phyloP scores from a whole-genome alignment of 2,329 filamentous ascomycete genomes.

The Lachnellula cervina region DNA sequence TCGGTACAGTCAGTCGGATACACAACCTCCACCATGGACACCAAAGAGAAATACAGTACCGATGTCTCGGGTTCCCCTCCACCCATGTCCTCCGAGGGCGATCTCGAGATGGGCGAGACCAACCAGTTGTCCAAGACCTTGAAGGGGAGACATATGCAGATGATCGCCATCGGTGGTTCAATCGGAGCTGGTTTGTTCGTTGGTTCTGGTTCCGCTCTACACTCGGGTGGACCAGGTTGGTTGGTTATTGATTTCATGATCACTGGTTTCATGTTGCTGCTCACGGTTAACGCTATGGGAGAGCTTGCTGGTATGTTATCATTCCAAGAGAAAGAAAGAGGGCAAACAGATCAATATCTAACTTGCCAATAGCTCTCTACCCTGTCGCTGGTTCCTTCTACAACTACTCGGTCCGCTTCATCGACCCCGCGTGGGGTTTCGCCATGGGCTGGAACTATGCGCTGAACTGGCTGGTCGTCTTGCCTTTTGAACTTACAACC shows the following conservation, averaged over 20 bases:
- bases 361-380: slow-evolving; percentile 49
- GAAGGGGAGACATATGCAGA: slow-evolving; percentile 46
- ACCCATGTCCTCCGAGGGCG: slow-evolving; percentile 1
- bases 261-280: slow-evolving; percentile 66
- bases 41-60: slow-evolving; percentile 16
- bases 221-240: slow-evolving; percentile 60
- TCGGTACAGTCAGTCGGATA: neutral
- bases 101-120: slow-evolving; percentile 21
- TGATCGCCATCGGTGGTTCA: slow-evolving; percentile 47
- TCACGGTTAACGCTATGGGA: slow-evolving; percentile 70
- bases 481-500: slow-evolving; percentile 82
- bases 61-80: slow-evolving; percentile 1
- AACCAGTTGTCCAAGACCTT: slow-evolving; percentile 36
- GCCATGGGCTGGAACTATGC: slow-evolving; percentile 94
- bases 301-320: slow-evolving; percentile 76
- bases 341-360: neutral
- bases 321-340: neutral
- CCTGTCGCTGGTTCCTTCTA: slow-evolving; percentile 90
- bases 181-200: slow-evolving; percentile 49
- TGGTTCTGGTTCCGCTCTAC: slow-evolving; percentile 40
- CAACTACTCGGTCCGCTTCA: slow-evolving; percentile 83
- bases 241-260: slow-evolving; percentile 72
- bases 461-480: slow-evolving; percentile 77
- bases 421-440: slow-evolving; percentile 94
- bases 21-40: slow-evolving; percentile 3